A percentile compares a stretch with the other conserved stretches of the same genome.
Conservation (phyloP, 1,284 basidiomycete genomes). For the Marasmius sp. region DNA sequence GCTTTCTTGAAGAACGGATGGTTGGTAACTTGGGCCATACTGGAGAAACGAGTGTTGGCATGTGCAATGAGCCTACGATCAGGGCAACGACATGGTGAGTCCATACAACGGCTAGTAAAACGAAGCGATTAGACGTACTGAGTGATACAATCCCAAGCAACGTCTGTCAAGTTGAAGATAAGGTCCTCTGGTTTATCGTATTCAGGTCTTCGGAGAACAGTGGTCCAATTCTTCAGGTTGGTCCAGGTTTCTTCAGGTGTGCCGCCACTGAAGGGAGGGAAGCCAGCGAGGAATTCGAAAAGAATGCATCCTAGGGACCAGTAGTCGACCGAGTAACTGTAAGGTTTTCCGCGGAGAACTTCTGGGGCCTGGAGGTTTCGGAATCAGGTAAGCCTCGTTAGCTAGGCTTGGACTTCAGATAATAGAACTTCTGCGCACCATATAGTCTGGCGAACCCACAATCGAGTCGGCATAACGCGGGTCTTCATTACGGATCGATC, state of each 20-base stretch:
- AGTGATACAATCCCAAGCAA: slow-evolving; percentile 96
- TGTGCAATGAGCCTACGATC: slow-evolving; percentile 66
- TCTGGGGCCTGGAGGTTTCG: slow-evolving; percentile 66
- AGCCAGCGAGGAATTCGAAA: slow-evolving; percentile 96
- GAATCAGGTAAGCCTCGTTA: neutral
- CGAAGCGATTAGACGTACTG: slow-evolving; percentile 45
- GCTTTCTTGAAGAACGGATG: slow-evolving; percentile 84
- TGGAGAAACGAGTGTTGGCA: slow-evolving; percentile 77
- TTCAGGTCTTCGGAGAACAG: slow-evolving; percentile 87
- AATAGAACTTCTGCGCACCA: slow-evolving; percentile 38
- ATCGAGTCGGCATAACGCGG: slow-evolving; percentile 96
- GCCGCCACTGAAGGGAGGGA: slow-evolving; percentile 96
- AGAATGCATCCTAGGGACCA: slow-evolving; percentile 99
- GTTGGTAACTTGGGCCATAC: slow-evolving; percentile 69
- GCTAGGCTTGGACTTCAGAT: neutral
- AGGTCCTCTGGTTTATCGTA: slow-evolving; percentile 96
- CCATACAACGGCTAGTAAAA: slow-evolving; percentile 1
- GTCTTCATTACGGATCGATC: slow-evolving; percentile 88
- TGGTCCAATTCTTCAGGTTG: slow-evolving; percentile 97
- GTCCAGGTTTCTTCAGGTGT: slow-evolving; percentile 99
- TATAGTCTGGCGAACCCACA: slow-evolving; percentile 98
- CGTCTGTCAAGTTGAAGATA: slow-evolving; percentile 94
- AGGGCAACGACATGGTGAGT: neutral
- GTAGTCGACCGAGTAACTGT: slow-evolving; percentile 95
- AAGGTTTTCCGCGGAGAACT: slow-evolving; percentile 92